These are phyloP conservation scores for Jatropha multifida DNA, from an alignment of 441 rosid species.

Conservation along the genomic window DNA sequence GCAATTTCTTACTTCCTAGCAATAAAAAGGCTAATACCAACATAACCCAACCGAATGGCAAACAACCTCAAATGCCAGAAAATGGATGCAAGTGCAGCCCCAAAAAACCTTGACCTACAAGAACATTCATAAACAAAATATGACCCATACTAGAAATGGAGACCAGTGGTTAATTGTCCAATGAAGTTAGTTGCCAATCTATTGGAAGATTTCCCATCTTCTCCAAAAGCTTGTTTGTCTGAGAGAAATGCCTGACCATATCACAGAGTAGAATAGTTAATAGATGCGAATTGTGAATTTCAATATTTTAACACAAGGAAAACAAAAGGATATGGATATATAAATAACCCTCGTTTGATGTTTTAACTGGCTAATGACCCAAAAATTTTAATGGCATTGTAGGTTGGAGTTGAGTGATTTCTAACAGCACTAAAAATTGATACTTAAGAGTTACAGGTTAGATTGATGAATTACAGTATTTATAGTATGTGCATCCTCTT, in stretches of 20 bases:
- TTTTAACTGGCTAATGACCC: too few species aligned
- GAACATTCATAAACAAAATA: too few species aligned
- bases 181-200: constrained; percentile 76
- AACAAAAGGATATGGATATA: neutral
- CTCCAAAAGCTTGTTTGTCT: constrained; percentile 70
- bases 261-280: constrained; percentile 4
- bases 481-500: too few species aligned
- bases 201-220: constrained; percentile 57
- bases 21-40: neutral
- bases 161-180: constrained; percentile 11
- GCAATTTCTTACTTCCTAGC: too few species aligned
- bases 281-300: neutral
- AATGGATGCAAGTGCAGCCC: neutral
- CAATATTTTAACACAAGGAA: neutral
- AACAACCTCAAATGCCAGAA: neutral
- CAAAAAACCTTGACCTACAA: too few species aligned
- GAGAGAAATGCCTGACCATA: constrained; percentile 80
- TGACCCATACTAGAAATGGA: neutral
- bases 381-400: too few species aligned
- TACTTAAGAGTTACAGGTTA: too few species aligned
- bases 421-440: too few species aligned
- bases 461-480: too few species aligned
- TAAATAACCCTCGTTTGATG: too few species aligned
- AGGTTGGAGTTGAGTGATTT: too few species aligned
- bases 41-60: neutral